Conservation (phyloP, 805 yeast species). For the Yamadazyma ubonensis region DNA sequence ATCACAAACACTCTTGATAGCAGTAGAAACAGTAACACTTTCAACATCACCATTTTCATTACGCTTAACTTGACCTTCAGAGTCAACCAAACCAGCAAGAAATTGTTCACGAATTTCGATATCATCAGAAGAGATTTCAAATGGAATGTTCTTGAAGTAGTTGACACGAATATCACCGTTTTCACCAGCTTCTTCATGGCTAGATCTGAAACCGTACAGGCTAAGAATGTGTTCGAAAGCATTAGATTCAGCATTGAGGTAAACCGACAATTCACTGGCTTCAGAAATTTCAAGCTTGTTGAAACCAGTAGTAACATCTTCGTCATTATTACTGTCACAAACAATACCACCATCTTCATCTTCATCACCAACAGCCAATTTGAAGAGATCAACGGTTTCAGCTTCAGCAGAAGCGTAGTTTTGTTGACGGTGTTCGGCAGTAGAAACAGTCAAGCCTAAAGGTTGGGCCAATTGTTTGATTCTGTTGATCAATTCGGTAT, state of each 20-base stretch:
- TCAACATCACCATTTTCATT: constrained; percentile 14
- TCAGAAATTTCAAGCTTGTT: background rate
- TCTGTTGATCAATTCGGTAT: constrained; percentile 22
- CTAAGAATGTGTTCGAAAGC: constrained; percentile 27
- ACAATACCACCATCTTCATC: constrained; percentile 9
- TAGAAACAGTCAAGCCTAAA: constrained; percentile 4
- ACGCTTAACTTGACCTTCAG: constrained; percentile 32
- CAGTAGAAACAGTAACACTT: constrained; percentile 31
- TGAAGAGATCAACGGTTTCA: constrained; percentile 3
- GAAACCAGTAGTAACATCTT: background rate
- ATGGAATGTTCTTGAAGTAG: constrained; percentile 25
- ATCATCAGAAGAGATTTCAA: constrained; percentile 31
- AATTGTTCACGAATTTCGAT: constrained; percentile 43
- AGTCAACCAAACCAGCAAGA: constrained; percentile 45
- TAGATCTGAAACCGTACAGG: constrained; percentile 18
- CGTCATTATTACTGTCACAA: background rate
- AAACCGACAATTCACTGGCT: constrained; percentile 2
- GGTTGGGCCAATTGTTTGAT: constrained; percentile 20
- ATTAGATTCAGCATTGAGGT: constrained; percentile 7
- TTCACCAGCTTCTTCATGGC: constrained; percentile 7
- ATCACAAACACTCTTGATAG: constrained; percentile 28
- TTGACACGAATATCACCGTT: constrained; percentile 12
- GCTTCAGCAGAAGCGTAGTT: constrained; percentile 6
- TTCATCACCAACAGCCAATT: constrained; percentile 5
- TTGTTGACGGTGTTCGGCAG: constrained; percentile 5